These are phyloP conservation scores for Acacia crassicarpa DNA, from an alignment of 306 rosid species.

Conservation along the genomic window DNA sequence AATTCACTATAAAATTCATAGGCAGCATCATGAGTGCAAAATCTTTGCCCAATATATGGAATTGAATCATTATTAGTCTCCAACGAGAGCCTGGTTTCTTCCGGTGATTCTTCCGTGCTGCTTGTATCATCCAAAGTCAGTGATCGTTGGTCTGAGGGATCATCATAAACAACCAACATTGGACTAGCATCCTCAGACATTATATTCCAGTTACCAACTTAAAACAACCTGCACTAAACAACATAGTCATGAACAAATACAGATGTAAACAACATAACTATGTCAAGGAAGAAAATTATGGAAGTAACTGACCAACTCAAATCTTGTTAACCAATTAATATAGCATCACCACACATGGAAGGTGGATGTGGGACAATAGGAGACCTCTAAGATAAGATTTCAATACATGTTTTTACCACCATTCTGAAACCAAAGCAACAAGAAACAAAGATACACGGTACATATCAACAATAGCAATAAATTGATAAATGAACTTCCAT, in stretches of 20 bases:
- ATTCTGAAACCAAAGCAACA: neutral
- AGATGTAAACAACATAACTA: neutral
- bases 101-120: conserved; percentile 88
- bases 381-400: neutral
- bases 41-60: conserved; percentile 89
- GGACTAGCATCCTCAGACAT: conserved; percentile 84
- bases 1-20: conserved; percentile 84
- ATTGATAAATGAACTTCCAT: neutral
- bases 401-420: neutral
- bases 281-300: neutral
- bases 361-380: neutral
- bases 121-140: conserved; percentile 74
- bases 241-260: neutral
- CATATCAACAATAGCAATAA: neutral
- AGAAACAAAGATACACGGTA: neutral
- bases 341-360: neutral
- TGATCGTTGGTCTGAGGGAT: conserved; percentile 85
- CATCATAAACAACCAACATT: conserved; percentile 76
- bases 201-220: conserved; percentile 27
- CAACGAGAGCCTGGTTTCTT: conserved; percentile 67
- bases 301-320: neutral
- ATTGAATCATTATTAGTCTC: conserved; percentile 61
- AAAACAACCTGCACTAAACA: conserved; percentile 16
- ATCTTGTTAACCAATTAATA: neutral
- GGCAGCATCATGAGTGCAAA: conserved; percentile 88